These are phyloP conservation scores for Parsonsia alboflavescens DNA, from an alignment of 257 asterid species.

Conservation along the genomic window DNA sequence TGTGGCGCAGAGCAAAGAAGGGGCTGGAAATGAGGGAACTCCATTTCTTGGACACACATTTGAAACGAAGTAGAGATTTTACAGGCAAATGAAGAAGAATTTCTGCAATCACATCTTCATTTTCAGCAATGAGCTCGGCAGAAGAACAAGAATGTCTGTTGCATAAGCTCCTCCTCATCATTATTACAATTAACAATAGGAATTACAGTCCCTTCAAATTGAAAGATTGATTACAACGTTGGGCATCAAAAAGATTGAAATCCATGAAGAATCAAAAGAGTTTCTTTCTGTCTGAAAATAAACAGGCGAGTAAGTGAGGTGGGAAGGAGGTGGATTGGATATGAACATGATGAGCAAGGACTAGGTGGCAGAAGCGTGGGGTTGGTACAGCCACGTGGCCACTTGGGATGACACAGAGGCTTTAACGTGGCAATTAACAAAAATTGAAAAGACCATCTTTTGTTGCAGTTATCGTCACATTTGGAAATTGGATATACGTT, in stretches of 20 bases:
- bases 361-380: constrained; percentile 8
- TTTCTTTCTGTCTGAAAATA: not conserved
- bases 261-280: not conserved
- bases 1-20: constrained; percentile 1
- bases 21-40: not conserved
- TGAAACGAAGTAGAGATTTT: constrained; percentile 3
- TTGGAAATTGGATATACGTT: not conserved
- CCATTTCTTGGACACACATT: constrained; percentile 10
- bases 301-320: not conserved
- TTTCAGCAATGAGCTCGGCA: not conserved
- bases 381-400: constrained; percentile 1
- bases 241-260: too few relatives aligned
- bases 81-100: constrained; percentile 11
- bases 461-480: not conserved
- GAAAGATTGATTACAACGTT: too few relatives aligned
- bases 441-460: not conserved
- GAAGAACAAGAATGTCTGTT: not conserved
- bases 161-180: constrained; percentile 7
- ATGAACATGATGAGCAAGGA: not conserved
- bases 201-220: not conserved
- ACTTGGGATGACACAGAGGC: not conserved
- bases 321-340: not conserved
- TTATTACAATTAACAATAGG: not conserved
- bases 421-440: constrained; percentile 5
- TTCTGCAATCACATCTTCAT: constrained; percentile 1